Evolutionary conservation across 2,329 filamentous ascomycete genomes (phyloP), one percentile per base, ranked within the genome.

Genomic region (Fusarium napiforme): DNA sequence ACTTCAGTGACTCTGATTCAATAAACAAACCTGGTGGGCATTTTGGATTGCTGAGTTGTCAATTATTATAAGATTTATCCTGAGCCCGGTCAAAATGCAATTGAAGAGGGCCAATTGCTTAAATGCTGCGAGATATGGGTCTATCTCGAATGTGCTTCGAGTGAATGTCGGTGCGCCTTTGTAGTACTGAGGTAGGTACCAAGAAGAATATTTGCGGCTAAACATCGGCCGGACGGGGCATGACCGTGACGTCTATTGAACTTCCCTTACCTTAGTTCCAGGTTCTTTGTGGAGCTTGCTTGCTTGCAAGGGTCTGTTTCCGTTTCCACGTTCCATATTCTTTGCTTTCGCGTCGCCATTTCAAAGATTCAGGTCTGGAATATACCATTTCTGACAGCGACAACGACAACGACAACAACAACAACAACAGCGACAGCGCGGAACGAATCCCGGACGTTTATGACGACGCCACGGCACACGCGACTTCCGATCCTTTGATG

Each of bases 281-380:
- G 43, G 43, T 69, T 59, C 57, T 71, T 55, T 62, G 62, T 72
- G 70, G 71, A 72, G 70, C 74, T 75, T 58, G 43, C 42, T 64
- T 75, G 60, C 42, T 64, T 75, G 59, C 76, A 72, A 70, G 77
- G 77, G 71, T 76, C 69, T 66, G 63, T 66, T 47, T 30, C 67
- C 42, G 37, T 62, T 69, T 74, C 70, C 74, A 75, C 74, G 71
- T 75, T 68, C 71, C 64, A 69, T 64, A 69, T 69, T 73, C 61
- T 74, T 73, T 74, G 63, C 55, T 68, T 72, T 65, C 76, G 73
- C 61, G 76, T 78, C 74, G 76, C 74, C 69, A 78, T 76, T 73
- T 67, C 74, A 71, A 55, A 55, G 50, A 40, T 30, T 74, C 55
- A 71, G 67, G 58, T 57, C 68, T 52, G 67, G 34, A 55, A 56